A percentile compares a stretch with the other conserved stretches of the same genome.
These are phyloP conservation scores for Xenosphaeropsis pyriputrescens DNA, from an alignment of 2,329 filamentous ascomycete genomes.

Conservation along the genomic window DNA sequence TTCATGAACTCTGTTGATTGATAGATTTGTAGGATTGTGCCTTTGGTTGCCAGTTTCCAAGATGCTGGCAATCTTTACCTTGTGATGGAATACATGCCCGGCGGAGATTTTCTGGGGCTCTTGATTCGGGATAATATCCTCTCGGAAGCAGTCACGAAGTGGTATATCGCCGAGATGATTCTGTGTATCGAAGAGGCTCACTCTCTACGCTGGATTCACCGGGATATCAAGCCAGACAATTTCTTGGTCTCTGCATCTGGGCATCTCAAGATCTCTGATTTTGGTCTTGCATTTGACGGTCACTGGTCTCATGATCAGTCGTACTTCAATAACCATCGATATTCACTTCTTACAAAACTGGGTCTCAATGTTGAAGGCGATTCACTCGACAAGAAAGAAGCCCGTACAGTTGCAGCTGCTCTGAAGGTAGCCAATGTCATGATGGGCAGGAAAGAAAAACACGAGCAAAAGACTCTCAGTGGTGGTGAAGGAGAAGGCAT, in stretches of 20 bases:
- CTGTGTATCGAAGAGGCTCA: conserved; percentile 89
- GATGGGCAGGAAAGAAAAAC: conserved; percentile 22
- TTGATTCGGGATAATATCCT: conserved; percentile 76
- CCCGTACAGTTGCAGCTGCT: conserved; percentile 22
- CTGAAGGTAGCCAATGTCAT: conserved; percentile 24
- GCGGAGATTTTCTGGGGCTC: conserved; percentile 81
- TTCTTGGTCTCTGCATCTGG: conserved; percentile 81
- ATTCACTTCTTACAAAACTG: conserved; percentile 63
- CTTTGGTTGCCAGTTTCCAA: conserved; percentile 78
- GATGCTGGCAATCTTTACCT: conserved; percentile 75
- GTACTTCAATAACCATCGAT: conserved; percentile 75
- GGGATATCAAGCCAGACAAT: conserved; percentile 95
- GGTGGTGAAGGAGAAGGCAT: conserved; percentile 29
- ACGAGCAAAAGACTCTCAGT: conserved; percentile 19
- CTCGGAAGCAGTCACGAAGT: conserved; percentile 63
- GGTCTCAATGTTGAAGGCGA: conserved; percentile 64
- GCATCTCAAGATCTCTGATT: conserved; percentile 91
- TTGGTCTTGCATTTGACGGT: conserved; percentile 87
- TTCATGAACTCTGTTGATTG: background rate
- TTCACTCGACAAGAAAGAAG: conserved; percentile 47
- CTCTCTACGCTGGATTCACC: conserved; percentile 77
- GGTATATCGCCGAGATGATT: conserved; percentile 93
- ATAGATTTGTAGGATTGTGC: conserved; percentile 52
- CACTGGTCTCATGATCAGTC: conserved; percentile 85
- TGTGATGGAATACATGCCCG: conserved; percentile 97